Conservation (phyloP, 257 asterid species). For the Petrea volubilis region DNA sequence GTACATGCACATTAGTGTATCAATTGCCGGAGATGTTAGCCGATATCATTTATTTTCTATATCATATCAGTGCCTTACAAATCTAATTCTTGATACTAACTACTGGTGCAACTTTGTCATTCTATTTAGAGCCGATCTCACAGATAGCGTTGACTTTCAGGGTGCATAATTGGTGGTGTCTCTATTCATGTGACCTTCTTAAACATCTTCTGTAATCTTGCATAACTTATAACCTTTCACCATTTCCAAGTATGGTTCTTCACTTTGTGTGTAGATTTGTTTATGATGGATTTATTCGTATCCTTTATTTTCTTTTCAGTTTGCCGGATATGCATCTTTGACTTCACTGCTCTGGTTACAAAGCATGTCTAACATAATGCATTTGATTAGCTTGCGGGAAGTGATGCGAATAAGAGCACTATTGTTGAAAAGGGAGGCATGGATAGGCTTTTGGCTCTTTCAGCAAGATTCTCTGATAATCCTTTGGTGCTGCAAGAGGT, state of each 20-base stretch:
- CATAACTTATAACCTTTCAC: neutral
- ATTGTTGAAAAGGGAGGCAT: slow-evolving; percentile 80
- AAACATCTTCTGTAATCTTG: neutral
- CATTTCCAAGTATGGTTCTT: neutral
- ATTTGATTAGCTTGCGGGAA: slow-evolving; percentile 85
- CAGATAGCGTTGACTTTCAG: neutral
- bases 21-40: neutral
- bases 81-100: neutral
- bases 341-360: neutral
- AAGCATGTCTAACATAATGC: slow-evolving; percentile 20
- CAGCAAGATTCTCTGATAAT: slow-evolving; percentile 72
- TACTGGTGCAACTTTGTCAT: slow-evolving; percentile 13
- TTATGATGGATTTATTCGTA: neutral
- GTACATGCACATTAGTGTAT: neutral
- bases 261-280: neutral
- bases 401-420: slow-evolving; percentile 76
- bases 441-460: slow-evolving; percentile 72
- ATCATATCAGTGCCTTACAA: neutral
- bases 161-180: neutral
- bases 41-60: slow-evolving; percentile 4
- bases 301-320: neutral
- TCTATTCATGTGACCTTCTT: no score
- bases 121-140: neutral
- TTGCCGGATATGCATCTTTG: neutral
- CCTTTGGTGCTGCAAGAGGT: slow-evolving; percentile 89